phyloP scores from a whole-genome alignment of 768 basidiomycete genomes.

The Candolleomyces aberdarensis region DNA sequence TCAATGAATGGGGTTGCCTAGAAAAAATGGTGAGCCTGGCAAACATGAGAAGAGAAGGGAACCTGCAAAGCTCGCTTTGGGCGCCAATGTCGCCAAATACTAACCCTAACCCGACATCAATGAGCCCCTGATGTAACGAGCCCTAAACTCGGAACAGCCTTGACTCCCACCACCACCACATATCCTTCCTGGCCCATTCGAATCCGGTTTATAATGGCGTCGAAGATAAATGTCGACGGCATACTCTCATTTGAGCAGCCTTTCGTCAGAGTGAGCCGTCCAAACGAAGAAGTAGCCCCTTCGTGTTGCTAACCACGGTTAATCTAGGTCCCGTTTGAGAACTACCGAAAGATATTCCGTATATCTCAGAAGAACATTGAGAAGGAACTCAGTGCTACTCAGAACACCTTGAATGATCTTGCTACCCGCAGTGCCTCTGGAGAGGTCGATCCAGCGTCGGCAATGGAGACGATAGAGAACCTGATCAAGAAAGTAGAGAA shows the following conservation, averaged over 20 bases:
- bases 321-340: constrained; percentile 84
- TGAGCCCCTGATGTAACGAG: too few species aligned
- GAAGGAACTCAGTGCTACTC: constrained; percentile 65
- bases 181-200: background rate
- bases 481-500: constrained; percentile 77
- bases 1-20: too few species aligned
- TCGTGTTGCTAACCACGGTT: background rate
- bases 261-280: constrained; percentile 58
- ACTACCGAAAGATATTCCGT: constrained; percentile 85
- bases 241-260: constrained; percentile 83
- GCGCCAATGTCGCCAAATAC: too few species aligned
- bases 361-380: constrained; percentile 80
- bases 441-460: constrained; percentile 44
- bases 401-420: constrained; percentile 58
- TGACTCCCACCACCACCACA: background rate
- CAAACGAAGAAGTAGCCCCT: background rate
- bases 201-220: constrained; percentile 28
- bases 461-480: constrained; percentile 59
- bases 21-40: too few species aligned
- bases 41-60: too few species aligned
- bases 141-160: background rate
- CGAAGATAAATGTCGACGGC: constrained; percentile 69
- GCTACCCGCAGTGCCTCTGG: constrained; percentile 39
- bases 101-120: too few species aligned
- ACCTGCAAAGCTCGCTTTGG: too few species aligned